These are phyloP conservation scores for Mrakia gelida DNA, from an alignment of 768 basidiomycete species.

Conservation along the genomic window DNA sequence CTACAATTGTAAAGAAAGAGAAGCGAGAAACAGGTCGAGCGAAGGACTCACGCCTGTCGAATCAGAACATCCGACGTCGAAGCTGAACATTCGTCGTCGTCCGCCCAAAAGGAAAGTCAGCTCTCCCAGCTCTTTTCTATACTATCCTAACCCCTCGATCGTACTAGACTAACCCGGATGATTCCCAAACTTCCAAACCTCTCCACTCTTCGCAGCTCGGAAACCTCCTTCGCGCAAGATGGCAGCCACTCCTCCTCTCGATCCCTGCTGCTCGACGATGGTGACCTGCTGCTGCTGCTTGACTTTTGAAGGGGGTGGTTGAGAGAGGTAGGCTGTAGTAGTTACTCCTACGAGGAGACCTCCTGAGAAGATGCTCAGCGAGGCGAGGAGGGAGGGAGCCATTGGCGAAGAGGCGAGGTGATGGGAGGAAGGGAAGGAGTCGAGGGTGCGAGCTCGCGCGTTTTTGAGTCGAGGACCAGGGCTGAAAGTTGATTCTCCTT, in stretches of 20 bases:
- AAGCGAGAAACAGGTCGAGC: neutral
- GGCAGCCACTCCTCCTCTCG: constrained; percentile 23
- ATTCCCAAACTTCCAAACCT: constrained; percentile 64
- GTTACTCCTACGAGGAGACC: constrained; percentile 79
- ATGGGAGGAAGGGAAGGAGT: neutral
- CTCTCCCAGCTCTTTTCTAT: neutral
- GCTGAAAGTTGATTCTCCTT: neutral
- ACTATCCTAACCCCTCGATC: neutral
- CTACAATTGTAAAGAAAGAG: neutral
- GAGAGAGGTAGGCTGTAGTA: constrained; percentile 42
- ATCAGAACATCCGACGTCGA: constrained; percentile 24
- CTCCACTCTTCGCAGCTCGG: constrained; percentile 31
- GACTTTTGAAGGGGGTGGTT: constrained; percentile 30
- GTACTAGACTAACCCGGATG: constrained; percentile 62
- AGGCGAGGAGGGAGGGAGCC: constrained; percentile 34
- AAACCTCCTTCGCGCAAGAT: constrained; percentile 1
- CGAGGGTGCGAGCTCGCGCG: neutral
- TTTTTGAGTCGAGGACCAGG: too few species aligned
- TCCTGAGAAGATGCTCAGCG: constrained; percentile 63
- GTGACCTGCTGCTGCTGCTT: constrained; percentile 44
- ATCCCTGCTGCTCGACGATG: constrained; percentile 33
- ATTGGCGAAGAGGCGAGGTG: constrained; percentile 2
- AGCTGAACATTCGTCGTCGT: neutral
- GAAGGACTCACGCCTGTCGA: constrained; percentile 24
- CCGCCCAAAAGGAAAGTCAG: neutral